Conservation (phyloP, 371 early-diverging fungal species). For the Zancudomyces culisetae region DNA sequence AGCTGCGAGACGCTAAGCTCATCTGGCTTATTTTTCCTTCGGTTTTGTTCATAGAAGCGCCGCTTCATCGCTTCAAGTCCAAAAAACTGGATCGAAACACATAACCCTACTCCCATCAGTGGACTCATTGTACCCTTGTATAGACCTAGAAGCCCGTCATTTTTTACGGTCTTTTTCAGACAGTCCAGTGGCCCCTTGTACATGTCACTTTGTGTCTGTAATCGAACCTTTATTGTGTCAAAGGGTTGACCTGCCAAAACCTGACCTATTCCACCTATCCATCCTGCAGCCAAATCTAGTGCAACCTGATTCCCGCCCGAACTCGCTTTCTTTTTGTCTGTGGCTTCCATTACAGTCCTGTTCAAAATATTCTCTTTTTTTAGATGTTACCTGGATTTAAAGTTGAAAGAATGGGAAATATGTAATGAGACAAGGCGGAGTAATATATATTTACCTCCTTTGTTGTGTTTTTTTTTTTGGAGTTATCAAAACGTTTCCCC, state of each 20-base stretch:
- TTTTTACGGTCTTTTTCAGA: constrained; percentile 39
- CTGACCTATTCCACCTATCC: constrained; percentile 57
- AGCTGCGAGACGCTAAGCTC: constrained; percentile 40
- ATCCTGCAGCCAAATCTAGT: constrained; percentile 57
- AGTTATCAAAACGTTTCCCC: too few species aligned
- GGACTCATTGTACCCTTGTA: constrained; percentile 67
- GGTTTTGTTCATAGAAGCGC: constrained; percentile 31
- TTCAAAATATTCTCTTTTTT: too few species aligned
- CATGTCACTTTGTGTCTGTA: constrained; percentile 63
- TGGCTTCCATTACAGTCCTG: too few species aligned
- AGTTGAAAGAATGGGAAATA: too few species aligned
- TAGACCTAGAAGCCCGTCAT: constrained; percentile 53
- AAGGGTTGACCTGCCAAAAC: constrained; percentile 71
- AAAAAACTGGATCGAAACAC: constrained; percentile 66
- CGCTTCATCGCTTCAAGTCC: constrained; percentile 54
- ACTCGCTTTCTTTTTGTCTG: too few species aligned
- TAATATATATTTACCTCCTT: too few species aligned
- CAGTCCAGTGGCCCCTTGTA: constrained; percentile 59
- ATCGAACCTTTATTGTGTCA: constrained; percentile 62
- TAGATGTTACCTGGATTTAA: too few species aligned
- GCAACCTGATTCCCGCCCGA: constrained; percentile 27
- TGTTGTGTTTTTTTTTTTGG: too few species aligned
- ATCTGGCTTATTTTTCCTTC: constrained; percentile 13
- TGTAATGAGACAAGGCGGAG: too few species aligned
- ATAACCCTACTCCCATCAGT: constrained; percentile 55